Conservation (phyloP, 192 early-diverging fungal genomes). For the Irineochytrium annulatum region DNA sequence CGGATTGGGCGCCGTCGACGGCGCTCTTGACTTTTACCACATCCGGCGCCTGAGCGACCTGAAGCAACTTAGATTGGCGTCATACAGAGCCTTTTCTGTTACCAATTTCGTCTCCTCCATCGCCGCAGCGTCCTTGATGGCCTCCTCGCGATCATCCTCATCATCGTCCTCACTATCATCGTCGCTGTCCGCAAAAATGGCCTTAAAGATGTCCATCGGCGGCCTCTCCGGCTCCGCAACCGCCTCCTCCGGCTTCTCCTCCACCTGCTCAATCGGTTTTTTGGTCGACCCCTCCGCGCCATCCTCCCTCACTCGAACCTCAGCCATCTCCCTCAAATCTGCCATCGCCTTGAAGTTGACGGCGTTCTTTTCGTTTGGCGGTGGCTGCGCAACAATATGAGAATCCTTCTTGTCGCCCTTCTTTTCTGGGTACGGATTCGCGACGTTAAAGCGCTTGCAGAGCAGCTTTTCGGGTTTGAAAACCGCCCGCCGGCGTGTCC, state of each 20-base stretch:
- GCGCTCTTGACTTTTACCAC: background rate
- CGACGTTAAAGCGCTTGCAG: slow-evolving; percentile 75
- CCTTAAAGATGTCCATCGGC: slow-evolving; percentile 82
- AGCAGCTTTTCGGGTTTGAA: slow-evolving; percentile 67
- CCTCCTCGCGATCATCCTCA: slow-evolving; percentile 5
- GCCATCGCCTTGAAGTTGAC: slow-evolving; percentile 39
- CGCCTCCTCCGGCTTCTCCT: slow-evolving; percentile 16
- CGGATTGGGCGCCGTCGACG: background rate
- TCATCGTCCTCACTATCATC: slow-evolving; percentile 50
- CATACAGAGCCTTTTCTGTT: background rate
- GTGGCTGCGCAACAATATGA: no score
- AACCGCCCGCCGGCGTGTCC: slow-evolving; percentile 50
- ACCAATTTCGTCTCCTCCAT: background rate
- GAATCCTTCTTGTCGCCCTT: slow-evolving; percentile 23
- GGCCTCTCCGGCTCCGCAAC: slow-evolving; percentile 48
- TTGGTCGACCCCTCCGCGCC: slow-evolving; percentile 12
- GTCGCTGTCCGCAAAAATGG: slow-evolving; percentile 73
- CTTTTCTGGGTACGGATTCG: slow-evolving; percentile 58
- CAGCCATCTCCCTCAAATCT: slow-evolving; percentile 33
- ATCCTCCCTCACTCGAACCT: slow-evolving; percentile 11
- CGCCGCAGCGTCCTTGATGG: background rate
- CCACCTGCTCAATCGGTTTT: background rate
- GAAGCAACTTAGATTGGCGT: background rate
- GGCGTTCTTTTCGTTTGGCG: slow-evolving; percentile 35
- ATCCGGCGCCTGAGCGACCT: background rate